These are phyloP conservation scores for Colletotrichum simmondsii DNA, from an alignment of 2,329 filamentous ascomycete species.

Conservation along the genomic window DNA sequence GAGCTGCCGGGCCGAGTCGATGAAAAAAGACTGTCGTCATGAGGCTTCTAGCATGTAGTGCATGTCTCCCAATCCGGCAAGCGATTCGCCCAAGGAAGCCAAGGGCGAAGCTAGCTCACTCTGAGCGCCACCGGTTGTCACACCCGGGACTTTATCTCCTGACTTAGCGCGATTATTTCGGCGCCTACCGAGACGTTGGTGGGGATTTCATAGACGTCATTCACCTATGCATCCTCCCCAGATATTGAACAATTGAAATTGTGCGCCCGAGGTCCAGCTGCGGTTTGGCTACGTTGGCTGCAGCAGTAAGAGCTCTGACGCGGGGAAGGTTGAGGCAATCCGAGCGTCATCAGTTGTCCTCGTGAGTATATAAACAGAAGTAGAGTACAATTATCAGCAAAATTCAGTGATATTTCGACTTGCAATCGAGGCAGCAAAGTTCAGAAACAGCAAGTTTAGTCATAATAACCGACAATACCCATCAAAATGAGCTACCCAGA, in stretches of 20 bases:
- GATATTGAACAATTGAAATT: background rate
- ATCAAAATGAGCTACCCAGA: conserved; percentile 55
- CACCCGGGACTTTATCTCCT: background rate
- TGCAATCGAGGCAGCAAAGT: no score
- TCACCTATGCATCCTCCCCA: background rate
- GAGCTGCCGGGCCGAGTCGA: background rate
- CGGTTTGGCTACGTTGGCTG: background rate
- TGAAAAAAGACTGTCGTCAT: conserved; percentile 26
- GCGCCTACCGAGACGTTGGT: background rate
- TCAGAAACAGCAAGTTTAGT: background rate
- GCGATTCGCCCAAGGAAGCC: background rate
- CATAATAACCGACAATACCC: background rate
- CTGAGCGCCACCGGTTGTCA: conserved; percentile 1
- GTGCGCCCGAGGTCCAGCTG: background rate
- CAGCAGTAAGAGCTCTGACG: background rate
- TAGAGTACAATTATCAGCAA: background rate
- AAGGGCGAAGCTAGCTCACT: conserved; percentile 11
- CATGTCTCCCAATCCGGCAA: conserved; percentile 10
- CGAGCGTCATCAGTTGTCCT: conserved; percentile 12
- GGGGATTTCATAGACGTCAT: conserved; percentile 29
- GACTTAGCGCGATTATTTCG: conserved; percentile 2
- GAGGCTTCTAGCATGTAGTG: conserved; percentile 3
- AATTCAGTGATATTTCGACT: no score
- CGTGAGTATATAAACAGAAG: background rate
- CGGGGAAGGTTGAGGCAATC: background rate